phyloP scores from a whole-genome alignment of 495 filamentous ascomycete genomes.

The Aspergillus sclerotioniger region DNA sequence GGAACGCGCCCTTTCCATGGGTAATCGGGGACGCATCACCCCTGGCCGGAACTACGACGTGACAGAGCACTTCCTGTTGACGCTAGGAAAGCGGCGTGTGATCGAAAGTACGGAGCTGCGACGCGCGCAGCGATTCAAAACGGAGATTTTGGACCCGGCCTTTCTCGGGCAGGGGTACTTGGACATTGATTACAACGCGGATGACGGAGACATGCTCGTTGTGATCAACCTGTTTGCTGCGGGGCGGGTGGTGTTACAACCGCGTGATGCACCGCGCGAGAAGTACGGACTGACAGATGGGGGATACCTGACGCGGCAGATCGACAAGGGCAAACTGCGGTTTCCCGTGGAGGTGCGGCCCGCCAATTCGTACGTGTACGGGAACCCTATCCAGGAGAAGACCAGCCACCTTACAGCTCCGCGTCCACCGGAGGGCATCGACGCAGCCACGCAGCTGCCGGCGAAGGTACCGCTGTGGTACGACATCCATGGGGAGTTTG shows the following conservation, averaged over 20 bases:
- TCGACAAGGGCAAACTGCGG: slow-evolving; percentile 61
- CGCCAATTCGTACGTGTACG: slow-evolving; percentile 57
- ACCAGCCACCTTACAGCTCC: slow-evolving; percentile 26
- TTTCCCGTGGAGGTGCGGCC: slow-evolving; percentile 63
- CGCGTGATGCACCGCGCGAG: slow-evolving; percentile 58
- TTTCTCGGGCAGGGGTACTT: slow-evolving; percentile 39
- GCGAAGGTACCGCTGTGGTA: slow-evolving; percentile 72
- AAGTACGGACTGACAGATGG: slow-evolving; percentile 71
- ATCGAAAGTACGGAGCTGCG: slow-evolving; percentile 47
- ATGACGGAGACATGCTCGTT: slow-evolving; percentile 68
- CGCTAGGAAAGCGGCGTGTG: slow-evolving; percentile 44
- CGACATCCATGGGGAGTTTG: slow-evolving; percentile 67
- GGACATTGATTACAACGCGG: slow-evolving; percentile 34
- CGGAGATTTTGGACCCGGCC: slow-evolving; percentile 49
- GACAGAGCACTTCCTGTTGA: slow-evolving; percentile 52
- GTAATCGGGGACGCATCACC: slow-evolving; percentile 50
- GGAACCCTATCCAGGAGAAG: slow-evolving; percentile 49
- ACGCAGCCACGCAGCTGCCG: slow-evolving; percentile 20
- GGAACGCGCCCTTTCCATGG: slow-evolving; percentile 58
- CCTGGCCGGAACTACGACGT: slow-evolving; percentile 57
- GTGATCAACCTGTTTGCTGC: slow-evolving; percentile 65
- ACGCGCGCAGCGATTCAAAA: slow-evolving; percentile 59
- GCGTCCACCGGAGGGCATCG: slow-evolving; percentile 17
- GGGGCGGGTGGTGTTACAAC: slow-evolving; percentile 54
- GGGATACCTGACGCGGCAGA: slow-evolving; percentile 68